A percentile compares a stretch with the other conserved stretches of the same genome.
phyloP scores from a whole-genome alignment of 1,284 basidiomycete species.

The Rhodotorula sp. region DNA sequence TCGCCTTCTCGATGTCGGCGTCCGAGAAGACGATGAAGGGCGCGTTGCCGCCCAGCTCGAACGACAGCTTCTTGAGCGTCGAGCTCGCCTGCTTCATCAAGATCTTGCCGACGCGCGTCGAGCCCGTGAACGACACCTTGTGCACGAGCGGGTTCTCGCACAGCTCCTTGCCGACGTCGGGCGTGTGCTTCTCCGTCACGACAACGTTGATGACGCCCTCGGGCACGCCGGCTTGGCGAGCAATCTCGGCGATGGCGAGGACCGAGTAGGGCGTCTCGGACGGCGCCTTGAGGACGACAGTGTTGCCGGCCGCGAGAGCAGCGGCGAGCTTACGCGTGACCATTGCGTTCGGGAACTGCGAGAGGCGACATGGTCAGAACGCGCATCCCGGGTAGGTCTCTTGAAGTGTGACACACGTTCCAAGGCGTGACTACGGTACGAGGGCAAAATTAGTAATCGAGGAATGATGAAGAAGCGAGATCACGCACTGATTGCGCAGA shows the following conservation, averaged over 20 bases:
- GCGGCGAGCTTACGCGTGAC: conserved; percentile 85
- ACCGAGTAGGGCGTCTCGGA: conserved; percentile 94
- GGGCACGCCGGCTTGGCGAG: conserved; percentile 81
- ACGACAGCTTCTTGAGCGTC: conserved; percentile 78
- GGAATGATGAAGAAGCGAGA: neutral
- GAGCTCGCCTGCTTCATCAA: conserved; percentile 78
- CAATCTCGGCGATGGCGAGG: conserved; percentile 73
- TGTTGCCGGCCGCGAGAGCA: conserved; percentile 87
- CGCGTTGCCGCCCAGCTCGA: conserved; percentile 68
- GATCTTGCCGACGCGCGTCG: conserved; percentile 83
- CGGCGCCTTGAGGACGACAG: conserved; percentile 89
- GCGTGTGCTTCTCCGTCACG: conserved; percentile 74
- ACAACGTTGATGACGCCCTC: conserved; percentile 94
- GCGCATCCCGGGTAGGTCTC: neutral
- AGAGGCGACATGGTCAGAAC: neutral
- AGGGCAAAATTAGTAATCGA: neutral
- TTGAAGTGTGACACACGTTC: conserved; percentile 25
- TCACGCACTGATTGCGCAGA: conserved; percentile 43
- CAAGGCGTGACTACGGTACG: conserved; percentile 36
- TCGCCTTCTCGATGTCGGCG: conserved; percentile 88
- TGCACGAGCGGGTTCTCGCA: conserved; percentile 57
- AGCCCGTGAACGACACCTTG: conserved; percentile 89
- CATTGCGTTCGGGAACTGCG: conserved; percentile 84
- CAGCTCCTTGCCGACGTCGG: conserved; percentile 70
- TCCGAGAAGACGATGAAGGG: conserved; percentile 98